These are phyloP conservation scores for Hypholoma fasciculare DNA, from an alignment of 768 basidiomycete genomes.

Conservation along the genomic window DNA sequence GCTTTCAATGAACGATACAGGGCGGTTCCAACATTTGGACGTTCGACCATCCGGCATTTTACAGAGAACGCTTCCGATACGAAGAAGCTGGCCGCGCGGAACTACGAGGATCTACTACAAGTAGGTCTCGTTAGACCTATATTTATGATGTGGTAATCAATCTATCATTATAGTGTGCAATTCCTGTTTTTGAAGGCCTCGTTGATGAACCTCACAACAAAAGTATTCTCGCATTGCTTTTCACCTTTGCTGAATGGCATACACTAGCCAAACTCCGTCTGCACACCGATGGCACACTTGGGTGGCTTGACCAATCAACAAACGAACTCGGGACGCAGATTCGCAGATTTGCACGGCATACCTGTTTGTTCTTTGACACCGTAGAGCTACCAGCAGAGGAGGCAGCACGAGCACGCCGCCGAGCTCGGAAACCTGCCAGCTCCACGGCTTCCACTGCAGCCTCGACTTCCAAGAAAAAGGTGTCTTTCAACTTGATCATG, in stretches of 20 bases:
- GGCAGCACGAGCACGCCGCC: constrained; percentile 1
- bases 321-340: no score
- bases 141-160: not conserved
- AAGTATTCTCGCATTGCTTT: not conserved
- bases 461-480: no score
- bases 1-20: constrained; percentile 16
- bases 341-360: no score
- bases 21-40: constrained; percentile 19
- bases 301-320: no score
- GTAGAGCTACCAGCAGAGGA: constrained; percentile 11
- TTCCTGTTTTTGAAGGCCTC: constrained; percentile 34
- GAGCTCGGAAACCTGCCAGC: not conserved
- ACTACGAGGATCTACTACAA: constrained; percentile 34
- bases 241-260: constrained; percentile 1
- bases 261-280: no score
- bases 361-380: constrained; percentile 6
- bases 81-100: constrained; percentile 27
- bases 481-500: constrained; percentile 26
- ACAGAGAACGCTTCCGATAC: constrained; percentile 4
- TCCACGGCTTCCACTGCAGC: not conserved
- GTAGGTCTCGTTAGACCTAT: constrained; percentile 1
- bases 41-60: constrained; percentile 17
- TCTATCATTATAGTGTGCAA: constrained; percentile 21
- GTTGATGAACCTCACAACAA: constrained; percentile 10
- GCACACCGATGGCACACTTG: no score